Conservation (phyloP, 1,139 yeast genomes). For the Hyphopichia fennica region DNA sequence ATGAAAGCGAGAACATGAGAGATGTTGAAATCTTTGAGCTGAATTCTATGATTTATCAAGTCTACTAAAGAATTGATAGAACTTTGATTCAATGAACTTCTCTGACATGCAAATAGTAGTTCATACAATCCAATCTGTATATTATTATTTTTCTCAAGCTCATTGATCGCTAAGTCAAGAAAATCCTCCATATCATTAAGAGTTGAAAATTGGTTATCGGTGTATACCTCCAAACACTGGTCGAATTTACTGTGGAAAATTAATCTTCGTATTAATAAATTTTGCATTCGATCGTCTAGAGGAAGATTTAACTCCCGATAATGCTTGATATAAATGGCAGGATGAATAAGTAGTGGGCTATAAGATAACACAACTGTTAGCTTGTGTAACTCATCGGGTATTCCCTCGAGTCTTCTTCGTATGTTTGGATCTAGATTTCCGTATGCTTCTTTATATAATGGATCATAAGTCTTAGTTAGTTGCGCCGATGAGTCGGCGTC, state of each 20-base stretch:
- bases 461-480: constrained; percentile 2
- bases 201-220: constrained; percentile 24
- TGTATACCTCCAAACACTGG: constrained; percentile 30
- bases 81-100: constrained; percentile 13
- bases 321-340: constrained; percentile 25
- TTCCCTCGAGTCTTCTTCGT: not conserved
- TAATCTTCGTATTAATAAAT: constrained; percentile 26
- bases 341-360: constrained; percentile 34
- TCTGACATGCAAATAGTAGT: constrained; percentile 16
- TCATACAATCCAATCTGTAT: constrained; percentile 25
- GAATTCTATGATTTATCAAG: constrained; percentile 15
- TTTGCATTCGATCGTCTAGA: constrained; percentile 20
- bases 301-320: constrained; percentile 16
- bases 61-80: constrained; percentile 22
- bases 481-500: constrained; percentile 4
- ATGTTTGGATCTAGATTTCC: constrained; percentile 7
- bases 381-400: not conserved
- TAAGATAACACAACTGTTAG: constrained; percentile 24
- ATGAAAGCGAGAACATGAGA: not conserved
- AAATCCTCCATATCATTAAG: constrained; percentile 40
- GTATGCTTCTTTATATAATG: constrained; percentile 3
- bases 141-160: constrained; percentile 18
- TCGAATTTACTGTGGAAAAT: constrained; percentile 31
- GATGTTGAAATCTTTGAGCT: not conserved
- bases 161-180: constrained; percentile 24